A percentile compares a stretch with the other conserved stretches of the same genome.
phyloP scores from a whole-genome alignment of 345 rosid genomes.

The Lumnitzera littorea region DNA sequence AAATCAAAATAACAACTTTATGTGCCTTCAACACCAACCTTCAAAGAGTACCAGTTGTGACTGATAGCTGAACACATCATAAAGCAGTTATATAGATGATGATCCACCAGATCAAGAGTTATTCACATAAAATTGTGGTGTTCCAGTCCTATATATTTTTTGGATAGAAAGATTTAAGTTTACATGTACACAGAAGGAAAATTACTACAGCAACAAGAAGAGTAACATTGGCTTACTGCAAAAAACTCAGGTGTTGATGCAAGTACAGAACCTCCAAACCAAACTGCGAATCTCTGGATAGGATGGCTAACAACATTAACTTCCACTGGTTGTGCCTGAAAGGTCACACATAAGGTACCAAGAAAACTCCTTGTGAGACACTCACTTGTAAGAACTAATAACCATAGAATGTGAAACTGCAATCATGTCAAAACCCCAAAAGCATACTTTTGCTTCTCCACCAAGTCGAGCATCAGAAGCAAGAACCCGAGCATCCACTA shows the following conservation, averaged over 20 bases:
- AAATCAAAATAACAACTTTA: neutral
- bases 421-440: neutral
- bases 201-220: slow-evolving; percentile 5
- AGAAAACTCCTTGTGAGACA: neutral
- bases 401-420: too few species aligned
- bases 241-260: slow-evolving; percentile 98
- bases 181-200: neutral
- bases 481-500: slow-evolving; percentile 86
- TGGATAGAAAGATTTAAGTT: too few species aligned
- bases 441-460: slow-evolving; percentile 62
- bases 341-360: neutral
- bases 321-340: slow-evolving; percentile 85
- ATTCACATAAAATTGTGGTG: too few species aligned
- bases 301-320: slow-evolving; percentile 96
- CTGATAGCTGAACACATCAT: too few species aligned
- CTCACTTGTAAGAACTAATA: too few species aligned
- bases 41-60: too few species aligned
- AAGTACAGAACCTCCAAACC: slow-evolving; percentile 99
- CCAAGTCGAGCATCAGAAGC: slow-evolving; percentile 75
- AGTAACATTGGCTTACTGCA: slow-evolving; percentile 35
- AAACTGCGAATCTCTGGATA: slow-evolving; percentile 91
- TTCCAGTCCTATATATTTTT: too few species aligned
- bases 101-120: too few species aligned
- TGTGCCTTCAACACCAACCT: too few species aligned
- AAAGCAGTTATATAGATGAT: too few species aligned